phyloP scores from a whole-genome alignment of 192 early-diverging fungal genomes.

The Coemansia furcata region DNA sequence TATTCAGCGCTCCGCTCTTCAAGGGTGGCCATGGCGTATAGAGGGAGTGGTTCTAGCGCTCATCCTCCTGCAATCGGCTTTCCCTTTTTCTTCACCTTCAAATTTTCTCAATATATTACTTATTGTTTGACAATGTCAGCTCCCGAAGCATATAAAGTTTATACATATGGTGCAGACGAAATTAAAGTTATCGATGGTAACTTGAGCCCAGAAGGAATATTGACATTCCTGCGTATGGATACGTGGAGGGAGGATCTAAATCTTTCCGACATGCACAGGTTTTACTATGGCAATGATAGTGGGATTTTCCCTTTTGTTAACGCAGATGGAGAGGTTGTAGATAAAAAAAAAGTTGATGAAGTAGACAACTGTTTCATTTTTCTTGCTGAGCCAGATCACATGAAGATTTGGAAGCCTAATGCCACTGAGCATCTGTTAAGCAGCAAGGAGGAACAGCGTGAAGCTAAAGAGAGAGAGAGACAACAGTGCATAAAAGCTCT shows the following conservation, averaged over 20 bases:
- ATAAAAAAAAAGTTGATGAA: neutral
- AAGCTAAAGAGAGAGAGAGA: too few relatives aligned
- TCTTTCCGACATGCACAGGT: neutral
- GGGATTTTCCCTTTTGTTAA: neutral
- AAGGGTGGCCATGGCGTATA: neutral
- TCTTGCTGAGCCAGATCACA: neutral
- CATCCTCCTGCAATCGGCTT: neutral
- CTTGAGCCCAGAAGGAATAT: neutral
- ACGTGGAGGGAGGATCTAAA: neutral
- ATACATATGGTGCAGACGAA: neutral
- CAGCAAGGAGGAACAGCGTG: too few relatives aligned
- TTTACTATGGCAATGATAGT: neutral
- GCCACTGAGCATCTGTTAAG: too few relatives aligned
- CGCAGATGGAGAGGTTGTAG: neutral
- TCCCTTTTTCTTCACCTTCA: neutral
- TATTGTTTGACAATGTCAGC: neutral
- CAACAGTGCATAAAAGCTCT: too few relatives aligned
- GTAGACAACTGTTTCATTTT: neutral
- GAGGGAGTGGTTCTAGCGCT: neutral
- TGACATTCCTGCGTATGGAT: neutral
- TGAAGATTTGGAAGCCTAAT: too few relatives aligned
- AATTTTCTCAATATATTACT: neutral
- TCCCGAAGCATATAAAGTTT: neutral
- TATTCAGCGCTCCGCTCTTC: neutral
- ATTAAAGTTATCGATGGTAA: neutral